Evolutionary conservation across 2,329 filamentous ascomycete species (phyloP).

Genomic region (Lomentospora prolificans): DNA sequence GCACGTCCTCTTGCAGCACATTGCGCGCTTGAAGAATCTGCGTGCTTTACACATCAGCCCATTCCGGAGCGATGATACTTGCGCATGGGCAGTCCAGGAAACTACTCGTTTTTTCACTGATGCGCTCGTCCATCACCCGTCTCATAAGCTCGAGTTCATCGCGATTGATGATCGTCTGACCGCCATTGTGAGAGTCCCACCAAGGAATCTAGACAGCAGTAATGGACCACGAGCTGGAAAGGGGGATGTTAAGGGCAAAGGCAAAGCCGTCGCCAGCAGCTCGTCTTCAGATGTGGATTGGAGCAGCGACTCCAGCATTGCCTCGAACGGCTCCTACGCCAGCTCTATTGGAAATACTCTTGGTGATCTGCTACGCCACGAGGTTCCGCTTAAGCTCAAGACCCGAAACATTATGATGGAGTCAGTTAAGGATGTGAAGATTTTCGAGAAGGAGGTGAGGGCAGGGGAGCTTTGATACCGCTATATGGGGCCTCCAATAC

Average conservation of each 20-base stretch:
- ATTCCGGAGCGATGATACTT: slow-evolving; percentile 46
- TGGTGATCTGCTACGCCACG: not conserved
- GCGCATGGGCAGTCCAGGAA: slow-evolving; percentile 46
- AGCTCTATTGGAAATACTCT: slow-evolving; percentile 22
- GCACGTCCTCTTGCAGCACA: slow-evolving; percentile 48
- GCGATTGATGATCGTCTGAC: slow-evolving; percentile 34
- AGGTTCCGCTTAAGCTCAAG: slow-evolving; percentile 23
- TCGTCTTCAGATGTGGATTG: slow-evolving; percentile 19
- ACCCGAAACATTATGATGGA: slow-evolving; percentile 24
- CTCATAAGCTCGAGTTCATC: slow-evolving; percentile 48
- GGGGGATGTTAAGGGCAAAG: slow-evolving; percentile 15
- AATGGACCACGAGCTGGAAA: slow-evolving; percentile 3
- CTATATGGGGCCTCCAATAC: not conserved
- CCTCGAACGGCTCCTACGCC: slow-evolving; percentile 22
- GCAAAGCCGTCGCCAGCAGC: slow-evolving; percentile 9
- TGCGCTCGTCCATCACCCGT: slow-evolving; percentile 43
- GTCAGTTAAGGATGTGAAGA: slow-evolving; percentile 31
- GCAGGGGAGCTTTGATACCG: slow-evolving; percentile 26
- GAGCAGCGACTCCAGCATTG: slow-evolving; percentile 14
- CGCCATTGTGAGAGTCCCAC: not conserved
- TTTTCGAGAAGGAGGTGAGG: slow-evolving; percentile 49
- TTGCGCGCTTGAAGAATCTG: slow-evolving; percentile 36
- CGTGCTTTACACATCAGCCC: slow-evolving; percentile 45
- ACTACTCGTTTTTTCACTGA: slow-evolving; percentile 50
- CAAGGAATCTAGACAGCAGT: not conserved